A percentile compares a stretch with the other conserved stretches of the same genome.
Evolutionary conservation across 1,284 basidiomycete genomes (phyloP).

Genomic region (Meira miltonrushii): DNA sequence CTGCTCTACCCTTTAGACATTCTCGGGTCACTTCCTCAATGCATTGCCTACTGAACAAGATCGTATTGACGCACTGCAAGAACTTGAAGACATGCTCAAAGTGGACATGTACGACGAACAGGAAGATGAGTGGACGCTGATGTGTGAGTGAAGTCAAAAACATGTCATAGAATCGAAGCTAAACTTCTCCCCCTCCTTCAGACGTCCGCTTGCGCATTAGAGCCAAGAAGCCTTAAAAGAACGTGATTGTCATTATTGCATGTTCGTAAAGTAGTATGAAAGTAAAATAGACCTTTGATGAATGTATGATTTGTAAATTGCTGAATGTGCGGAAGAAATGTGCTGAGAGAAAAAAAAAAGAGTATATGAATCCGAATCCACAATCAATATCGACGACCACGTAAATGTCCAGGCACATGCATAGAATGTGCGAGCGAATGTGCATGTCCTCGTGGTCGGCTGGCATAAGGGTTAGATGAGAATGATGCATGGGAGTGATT

Average conservation of each 20-base stretch:
- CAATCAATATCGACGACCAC: too few relatives aligned
- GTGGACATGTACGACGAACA: slow-evolving; percentile 17
- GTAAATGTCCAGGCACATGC: too few relatives aligned
- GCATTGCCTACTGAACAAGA: slow-evolving; percentile 10
- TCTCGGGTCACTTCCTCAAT: slow-evolving; percentile 18
- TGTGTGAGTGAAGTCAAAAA: slow-evolving; percentile 12
- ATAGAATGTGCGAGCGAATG: too few relatives aligned
- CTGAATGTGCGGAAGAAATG: neutral
- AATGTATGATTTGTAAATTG: neutral
- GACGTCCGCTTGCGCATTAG: neutral
- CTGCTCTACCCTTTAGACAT: neutral
- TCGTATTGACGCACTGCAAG: slow-evolving; percentile 5
- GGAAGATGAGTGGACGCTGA: slow-evolving; percentile 13
- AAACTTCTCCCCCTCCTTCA: neutral
- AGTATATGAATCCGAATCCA: neutral
- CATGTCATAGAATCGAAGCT: neutral
- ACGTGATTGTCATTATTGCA: neutral
- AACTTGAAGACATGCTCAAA: slow-evolving; percentile 9
- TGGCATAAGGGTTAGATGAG: too few relatives aligned
- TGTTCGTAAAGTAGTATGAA: neutral
- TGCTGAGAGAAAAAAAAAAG: neutral
- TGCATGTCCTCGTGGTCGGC: too few relatives aligned
- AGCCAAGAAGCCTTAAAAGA: neutral
- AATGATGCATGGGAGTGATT: too few relatives aligned
- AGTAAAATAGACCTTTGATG: neutral